Percentiles rank a stretch among this genome's conserved stretches.
These are phyloP conservation scores for Amaranthus tricolor DNA, from an alignment of 179 eudicot species.

Conservation along the genomic window DNA sequence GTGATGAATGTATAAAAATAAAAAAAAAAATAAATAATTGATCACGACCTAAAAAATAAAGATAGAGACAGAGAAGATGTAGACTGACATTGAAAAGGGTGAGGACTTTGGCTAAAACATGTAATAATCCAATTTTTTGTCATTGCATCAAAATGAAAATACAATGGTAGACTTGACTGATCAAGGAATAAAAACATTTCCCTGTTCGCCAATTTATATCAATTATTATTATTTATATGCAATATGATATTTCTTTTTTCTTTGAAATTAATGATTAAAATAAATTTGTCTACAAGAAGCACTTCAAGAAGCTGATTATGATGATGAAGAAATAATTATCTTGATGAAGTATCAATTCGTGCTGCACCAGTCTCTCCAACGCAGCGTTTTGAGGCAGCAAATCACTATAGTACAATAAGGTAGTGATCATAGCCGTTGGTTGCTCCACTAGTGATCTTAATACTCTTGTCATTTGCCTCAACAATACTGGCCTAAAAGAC, in stretches of 20 bases:
- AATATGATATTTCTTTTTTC: background rate
- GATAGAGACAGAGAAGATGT: no score
- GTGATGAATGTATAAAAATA: background rate
- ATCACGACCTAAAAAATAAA: background rate
- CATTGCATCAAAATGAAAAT: slow-evolving; percentile 2
- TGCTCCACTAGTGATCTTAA: slow-evolving; percentile 40
- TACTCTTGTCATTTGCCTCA: slow-evolving; percentile 40
- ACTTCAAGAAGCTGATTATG: slow-evolving; percentile 43
- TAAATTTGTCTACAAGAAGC: slow-evolving; percentile 36
- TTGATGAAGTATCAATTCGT: slow-evolving; percentile 43
- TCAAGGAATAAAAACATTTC: background rate
- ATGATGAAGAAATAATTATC: slow-evolving; percentile 46
- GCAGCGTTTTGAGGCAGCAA: slow-evolving; percentile 46
- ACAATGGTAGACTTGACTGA: background rate
- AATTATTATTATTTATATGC: background rate
- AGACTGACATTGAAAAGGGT: no score
- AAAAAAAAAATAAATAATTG: background rate
- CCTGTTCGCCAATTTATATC: background rate
- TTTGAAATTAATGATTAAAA: no score
- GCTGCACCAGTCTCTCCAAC: slow-evolving; percentile 45
- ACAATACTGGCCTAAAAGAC: slow-evolving; percentile 40
- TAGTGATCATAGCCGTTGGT: slow-evolving; percentile 48
- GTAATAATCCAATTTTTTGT: background rate
- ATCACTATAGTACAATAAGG: slow-evolving; percentile 48
- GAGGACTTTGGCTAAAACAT: background rate